Conservation (phyloP, 495 filamentous ascomycete species). For the Halenospora varia region DNA sequence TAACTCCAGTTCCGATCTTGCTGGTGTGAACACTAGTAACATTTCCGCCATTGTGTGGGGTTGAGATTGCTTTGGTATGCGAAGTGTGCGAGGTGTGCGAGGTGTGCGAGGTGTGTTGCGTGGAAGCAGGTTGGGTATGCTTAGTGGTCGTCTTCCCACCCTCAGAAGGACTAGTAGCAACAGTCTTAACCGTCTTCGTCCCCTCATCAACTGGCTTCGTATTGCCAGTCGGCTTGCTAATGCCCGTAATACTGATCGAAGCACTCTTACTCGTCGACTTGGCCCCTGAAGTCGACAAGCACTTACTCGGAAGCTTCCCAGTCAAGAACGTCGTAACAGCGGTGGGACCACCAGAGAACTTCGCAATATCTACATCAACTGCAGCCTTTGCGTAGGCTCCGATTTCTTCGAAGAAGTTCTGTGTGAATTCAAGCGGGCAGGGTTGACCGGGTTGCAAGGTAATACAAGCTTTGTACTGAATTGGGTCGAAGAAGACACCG, state of each 20-base stretch:
- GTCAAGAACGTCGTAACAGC: not conserved
- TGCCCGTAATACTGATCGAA: not conserved
- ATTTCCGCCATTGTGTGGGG: too few relatives aligned
- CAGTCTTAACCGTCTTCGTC: too few relatives aligned
- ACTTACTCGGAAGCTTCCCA: not conserved
- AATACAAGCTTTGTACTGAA: conserved; percentile 3
- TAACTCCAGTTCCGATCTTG: too few relatives aligned
- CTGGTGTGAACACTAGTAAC: too few relatives aligned
- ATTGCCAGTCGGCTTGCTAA: too few relatives aligned
- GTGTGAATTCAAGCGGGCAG: conserved; percentile 1
- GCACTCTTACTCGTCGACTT: not conserved
- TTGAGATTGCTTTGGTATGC: too few relatives aligned
- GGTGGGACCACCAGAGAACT: not conserved
- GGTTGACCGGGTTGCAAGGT: not conserved
- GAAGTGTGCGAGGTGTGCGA: too few relatives aligned
- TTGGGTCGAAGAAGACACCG: conserved; percentile 2
- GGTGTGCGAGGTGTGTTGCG: too few relatives aligned
- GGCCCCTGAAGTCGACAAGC: not conserved
- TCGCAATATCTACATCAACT: not conserved
- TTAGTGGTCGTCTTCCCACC: too few relatives aligned
- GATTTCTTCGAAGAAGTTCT: conserved; percentile 2
- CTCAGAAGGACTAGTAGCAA: too few relatives aligned
- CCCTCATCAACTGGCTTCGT: too few relatives aligned
- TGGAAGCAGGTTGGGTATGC: too few relatives aligned
- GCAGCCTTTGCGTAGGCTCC: not conserved